Evolutionary conservation across 1,284 basidiomycete genomes (phyloP).

Genomic region (Erythrobasidium hasegawianum): DNA sequence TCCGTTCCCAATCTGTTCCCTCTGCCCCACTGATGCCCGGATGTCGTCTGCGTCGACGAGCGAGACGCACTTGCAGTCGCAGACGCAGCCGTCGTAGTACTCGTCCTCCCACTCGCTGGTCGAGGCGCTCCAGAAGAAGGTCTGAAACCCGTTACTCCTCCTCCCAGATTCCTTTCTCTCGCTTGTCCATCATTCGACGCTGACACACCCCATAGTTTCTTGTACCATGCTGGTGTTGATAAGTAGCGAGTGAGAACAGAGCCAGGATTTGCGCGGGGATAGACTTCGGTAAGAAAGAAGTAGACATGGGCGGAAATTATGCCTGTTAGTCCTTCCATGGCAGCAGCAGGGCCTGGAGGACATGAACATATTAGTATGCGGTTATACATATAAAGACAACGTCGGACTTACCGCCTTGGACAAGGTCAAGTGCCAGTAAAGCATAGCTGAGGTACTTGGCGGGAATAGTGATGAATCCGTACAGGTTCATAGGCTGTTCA

Average conservation of each 20-base stretch:
- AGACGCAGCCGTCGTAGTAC: background rate
- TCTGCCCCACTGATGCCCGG: background rate
- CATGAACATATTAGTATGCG: background rate
- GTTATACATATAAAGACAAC: background rate
- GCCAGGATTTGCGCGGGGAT: conserved; percentile 23
- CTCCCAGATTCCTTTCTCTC: conserved; percentile 16
- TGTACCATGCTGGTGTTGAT: conserved; percentile 26
- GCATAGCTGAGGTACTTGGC: conserved; percentile 70
- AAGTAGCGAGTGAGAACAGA: conserved; percentile 5
- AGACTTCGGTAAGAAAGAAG: conserved; percentile 30
- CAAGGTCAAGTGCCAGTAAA: conserved; percentile 54
- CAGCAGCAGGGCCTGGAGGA: conserved; percentile 9
- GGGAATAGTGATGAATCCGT: conserved; percentile 68
- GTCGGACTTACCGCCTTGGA: conserved; percentile 10
- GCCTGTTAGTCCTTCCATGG: conserved; percentile 30
- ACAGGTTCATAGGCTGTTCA: conserved; percentile 63
- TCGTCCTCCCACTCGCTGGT: background rate
- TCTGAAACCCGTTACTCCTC: conserved; percentile 29
- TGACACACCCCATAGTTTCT: background rate
- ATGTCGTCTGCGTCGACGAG: background rate
- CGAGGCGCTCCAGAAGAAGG: background rate
- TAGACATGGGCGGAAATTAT: conserved; percentile 23
- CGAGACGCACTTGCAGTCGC: too few relatives aligned
- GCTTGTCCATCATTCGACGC: background rate
- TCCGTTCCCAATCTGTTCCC: background rate